phyloP scores from a whole-genome alignment of 2,329 filamentous ascomycete species.

The Purpureocillium lavendulum region DNA sequence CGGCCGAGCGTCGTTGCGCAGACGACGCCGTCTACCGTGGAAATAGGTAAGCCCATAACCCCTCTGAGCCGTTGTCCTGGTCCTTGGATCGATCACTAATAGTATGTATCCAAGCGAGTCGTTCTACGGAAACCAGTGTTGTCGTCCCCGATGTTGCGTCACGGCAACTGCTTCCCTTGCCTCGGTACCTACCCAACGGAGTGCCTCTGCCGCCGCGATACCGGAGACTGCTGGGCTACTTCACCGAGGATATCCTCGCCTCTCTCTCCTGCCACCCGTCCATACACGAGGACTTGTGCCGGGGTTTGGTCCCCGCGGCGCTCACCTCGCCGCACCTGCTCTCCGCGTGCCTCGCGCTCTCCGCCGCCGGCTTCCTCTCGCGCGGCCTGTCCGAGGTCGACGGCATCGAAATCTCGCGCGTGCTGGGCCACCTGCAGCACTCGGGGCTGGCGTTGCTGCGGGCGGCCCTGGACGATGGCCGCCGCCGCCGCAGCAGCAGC shows the following conservation, averaged over 20 bases:
- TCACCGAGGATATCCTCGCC: constrained; percentile 15
- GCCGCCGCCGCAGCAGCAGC: constrained; percentile 4
- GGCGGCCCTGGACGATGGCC: constrained; percentile 10
- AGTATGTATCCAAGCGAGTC: no score
- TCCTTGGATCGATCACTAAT: no score
- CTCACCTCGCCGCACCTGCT: constrained; percentile 17
- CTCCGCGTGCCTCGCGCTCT: constrained; percentile 16
- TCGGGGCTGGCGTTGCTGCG: constrained; percentile 15
- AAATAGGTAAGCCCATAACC: no score
- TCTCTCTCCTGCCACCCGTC: constrained; percentile 17
- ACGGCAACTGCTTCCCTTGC: constrained; percentile 5
- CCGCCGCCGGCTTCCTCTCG: constrained; percentile 16
- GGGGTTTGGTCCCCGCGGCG: constrained; percentile 14
- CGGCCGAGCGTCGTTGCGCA: neutral
- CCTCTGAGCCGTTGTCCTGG: no score
- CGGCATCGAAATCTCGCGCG: constrained; percentile 9
- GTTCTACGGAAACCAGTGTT: no score
- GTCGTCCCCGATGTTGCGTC: no score
- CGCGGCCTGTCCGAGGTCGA: constrained; percentile 13
- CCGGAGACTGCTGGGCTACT: constrained; percentile 14
- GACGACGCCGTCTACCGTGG: no score
- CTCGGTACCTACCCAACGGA: constrained; percentile 14
- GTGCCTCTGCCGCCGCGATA: constrained; percentile 12
- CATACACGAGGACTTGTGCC: constrained; percentile 16
- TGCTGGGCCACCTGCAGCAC: constrained; percentile 15